Conservation (phyloP, 371 early-diverging fungal genomes). For the Mortierella sp. region DNA sequence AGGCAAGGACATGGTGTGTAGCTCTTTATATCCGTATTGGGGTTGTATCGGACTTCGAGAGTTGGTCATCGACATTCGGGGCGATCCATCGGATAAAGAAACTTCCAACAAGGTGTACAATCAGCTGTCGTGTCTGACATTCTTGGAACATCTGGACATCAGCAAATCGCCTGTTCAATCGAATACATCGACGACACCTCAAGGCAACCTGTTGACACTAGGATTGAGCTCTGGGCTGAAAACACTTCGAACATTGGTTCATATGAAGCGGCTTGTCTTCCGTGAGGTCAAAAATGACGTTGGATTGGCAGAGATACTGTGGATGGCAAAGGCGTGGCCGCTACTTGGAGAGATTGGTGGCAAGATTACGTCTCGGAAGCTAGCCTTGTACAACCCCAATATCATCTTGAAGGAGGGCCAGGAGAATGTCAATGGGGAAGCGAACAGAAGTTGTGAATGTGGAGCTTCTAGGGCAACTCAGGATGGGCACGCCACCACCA, state of each 20-base stretch:
- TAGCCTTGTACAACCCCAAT: slow-evolving; percentile 14
- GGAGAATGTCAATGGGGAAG: background rate
- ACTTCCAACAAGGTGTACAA: slow-evolving; percentile 14
- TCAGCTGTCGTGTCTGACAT: slow-evolving; percentile 22
- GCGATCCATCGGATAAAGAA: slow-evolving; percentile 11
- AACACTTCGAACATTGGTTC: slow-evolving; percentile 21
- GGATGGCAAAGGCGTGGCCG: slow-evolving; percentile 50
- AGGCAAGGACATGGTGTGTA: slow-evolving; percentile 32
- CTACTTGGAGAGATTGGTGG: slow-evolving; percentile 28
- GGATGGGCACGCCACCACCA: no score
- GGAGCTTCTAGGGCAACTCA: no score
- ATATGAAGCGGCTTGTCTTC: slow-evolving; percentile 22
- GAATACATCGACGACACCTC: no score
- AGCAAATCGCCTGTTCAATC: slow-evolving; percentile 1
- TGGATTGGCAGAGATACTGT: slow-evolving; percentile 29
- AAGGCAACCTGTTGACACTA: no score
- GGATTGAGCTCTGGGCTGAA: slow-evolving; percentile 20
- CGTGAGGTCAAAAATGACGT: slow-evolving; percentile 30
- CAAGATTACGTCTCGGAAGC: slow-evolving; percentile 15
- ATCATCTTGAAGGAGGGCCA: slow-evolving; percentile 6
- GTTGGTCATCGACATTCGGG: slow-evolving; percentile 29
- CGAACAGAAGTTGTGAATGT: background rate
- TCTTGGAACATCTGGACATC: slow-evolving; percentile 33
- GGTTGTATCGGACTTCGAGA: slow-evolving; percentile 34
- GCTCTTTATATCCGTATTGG: slow-evolving; percentile 33